Percentiles rank a stretch among this genome's conserved stretches.
These are phyloP conservation scores for Arthroderma uncinatum DNA, from an alignment of 2,329 filamentous ascomycete species.

Conservation along the genomic window DNA sequence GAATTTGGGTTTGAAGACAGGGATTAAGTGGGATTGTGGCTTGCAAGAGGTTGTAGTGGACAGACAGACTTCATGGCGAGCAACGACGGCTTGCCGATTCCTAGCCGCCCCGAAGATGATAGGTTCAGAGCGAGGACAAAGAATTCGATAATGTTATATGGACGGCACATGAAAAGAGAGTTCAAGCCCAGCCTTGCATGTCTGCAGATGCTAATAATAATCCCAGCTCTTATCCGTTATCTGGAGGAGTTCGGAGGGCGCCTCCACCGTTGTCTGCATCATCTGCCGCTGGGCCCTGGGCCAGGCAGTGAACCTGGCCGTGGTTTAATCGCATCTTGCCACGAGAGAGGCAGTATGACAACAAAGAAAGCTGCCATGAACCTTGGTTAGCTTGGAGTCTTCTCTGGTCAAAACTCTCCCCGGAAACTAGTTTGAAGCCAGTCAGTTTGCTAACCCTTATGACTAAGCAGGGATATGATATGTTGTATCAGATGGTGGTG, in stretches of 20 bases:
- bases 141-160: too few relatives aligned
- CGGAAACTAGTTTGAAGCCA: background rate
- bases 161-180: too few relatives aligned
- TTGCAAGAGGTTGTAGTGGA: too few relatives aligned
- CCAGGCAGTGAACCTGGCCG: background rate
- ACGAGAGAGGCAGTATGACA: background rate
- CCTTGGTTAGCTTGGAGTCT: background rate
- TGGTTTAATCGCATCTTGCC: background rate
- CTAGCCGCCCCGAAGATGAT: too few relatives aligned
- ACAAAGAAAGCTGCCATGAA: background rate
- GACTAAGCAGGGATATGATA: background rate
- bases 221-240: background rate
- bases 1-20: too few relatives aligned
- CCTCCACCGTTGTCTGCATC: background rate
- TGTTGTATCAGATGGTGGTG: background rate
- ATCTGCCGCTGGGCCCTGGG: background rate
- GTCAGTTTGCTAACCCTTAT: background rate
- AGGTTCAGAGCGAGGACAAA: too few relatives aligned
- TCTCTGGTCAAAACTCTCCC: background rate
- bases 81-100: too few relatives aligned
- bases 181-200: too few relatives aligned
- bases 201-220: conserved; percentile 4
- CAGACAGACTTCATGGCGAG: too few relatives aligned
- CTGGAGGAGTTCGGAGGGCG: background rate
- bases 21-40: too few relatives aligned